Evolutionary conservation across 495 filamentous ascomycete genomes (phyloP).

Genomic region (Tuber indicum): DNA sequence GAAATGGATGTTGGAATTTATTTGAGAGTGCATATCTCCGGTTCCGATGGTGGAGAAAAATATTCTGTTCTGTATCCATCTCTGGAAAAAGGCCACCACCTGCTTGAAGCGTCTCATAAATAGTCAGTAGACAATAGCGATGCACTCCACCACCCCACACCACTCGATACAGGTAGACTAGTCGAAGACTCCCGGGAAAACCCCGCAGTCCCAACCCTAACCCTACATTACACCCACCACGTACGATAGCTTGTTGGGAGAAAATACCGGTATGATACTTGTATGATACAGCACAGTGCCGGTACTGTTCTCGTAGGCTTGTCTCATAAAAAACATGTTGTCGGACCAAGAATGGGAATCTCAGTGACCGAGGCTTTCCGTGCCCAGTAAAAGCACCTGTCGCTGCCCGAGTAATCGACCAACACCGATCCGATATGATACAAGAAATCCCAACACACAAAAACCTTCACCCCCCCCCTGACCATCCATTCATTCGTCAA

Average conservation of each 20-base stretch:
- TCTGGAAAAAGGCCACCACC: neutral
- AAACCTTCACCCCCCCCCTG: neutral
- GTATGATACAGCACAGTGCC: too few species aligned
- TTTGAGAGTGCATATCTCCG: neutral
- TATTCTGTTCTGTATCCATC: neutral
- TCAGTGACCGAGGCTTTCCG: neutral
- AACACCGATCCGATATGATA: neutral
- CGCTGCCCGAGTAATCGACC: neutral
- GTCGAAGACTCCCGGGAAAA: neutral
- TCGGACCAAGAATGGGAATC: neutral
- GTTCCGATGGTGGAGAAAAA: neutral
- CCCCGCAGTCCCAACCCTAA: neutral
- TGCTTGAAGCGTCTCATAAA: neutral
- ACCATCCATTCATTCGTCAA: neutral
- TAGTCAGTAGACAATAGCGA: neutral
- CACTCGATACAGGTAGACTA: neutral
- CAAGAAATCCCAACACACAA: neutral
- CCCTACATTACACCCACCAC: neutral
- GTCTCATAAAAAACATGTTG: neutral
- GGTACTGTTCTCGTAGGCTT: too few species aligned
- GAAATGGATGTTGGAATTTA: neutral
- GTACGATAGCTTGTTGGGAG: neutral
- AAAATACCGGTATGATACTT: neutral
- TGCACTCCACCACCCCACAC: neutral
- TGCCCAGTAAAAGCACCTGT: neutral